Conservation (phyloP, 2,329 filamentous ascomycete genomes). For the Epichloe elymi region DNA sequence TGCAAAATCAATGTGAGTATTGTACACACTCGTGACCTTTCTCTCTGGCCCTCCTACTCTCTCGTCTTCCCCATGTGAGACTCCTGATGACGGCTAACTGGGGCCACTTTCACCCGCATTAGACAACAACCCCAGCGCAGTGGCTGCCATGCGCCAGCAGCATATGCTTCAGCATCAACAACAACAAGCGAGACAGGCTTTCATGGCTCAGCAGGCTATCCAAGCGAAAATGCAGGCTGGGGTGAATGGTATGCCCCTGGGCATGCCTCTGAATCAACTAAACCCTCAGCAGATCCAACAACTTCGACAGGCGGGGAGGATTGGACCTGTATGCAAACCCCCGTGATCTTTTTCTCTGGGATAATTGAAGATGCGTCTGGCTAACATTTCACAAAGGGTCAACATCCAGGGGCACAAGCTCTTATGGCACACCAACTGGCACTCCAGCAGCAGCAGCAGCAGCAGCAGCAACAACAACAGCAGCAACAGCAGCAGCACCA, state of each 20-base stretch:
- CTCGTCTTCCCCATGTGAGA: background rate
- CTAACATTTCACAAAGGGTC: conserved; percentile 10
- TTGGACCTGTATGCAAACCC: conserved; percentile 26
- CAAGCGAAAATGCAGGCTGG: conserved; percentile 35
- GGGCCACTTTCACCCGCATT: conserved; percentile 1
- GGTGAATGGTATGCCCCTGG: conserved; percentile 35
- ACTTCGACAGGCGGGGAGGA: conserved; percentile 28
- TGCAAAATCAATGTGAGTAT: conserved; percentile 23
- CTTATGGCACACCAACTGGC: conserved; percentile 36
- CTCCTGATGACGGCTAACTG: background rate
- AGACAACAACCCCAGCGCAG: conserved; percentile 25
- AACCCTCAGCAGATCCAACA: conserved; percentile 38
- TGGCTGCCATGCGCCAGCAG: conserved; percentile 38
- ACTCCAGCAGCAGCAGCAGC: conserved; percentile 26
- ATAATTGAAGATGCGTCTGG: background rate
- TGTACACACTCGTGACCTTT: background rate
- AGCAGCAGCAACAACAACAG: conserved; percentile 20
- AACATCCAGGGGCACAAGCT: conserved; percentile 21
- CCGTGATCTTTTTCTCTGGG: background rate
- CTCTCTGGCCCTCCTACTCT: background rate
- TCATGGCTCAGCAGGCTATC: conserved; percentile 42
- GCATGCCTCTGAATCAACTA: conserved; percentile 35
- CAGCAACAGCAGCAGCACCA: conserved; percentile 30
- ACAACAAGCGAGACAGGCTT: conserved; percentile 34
- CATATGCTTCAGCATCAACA: conserved; percentile 45